phyloP scores from a whole-genome alignment of 768 basidiomycete species.

The Mycena galericulata region DNA sequence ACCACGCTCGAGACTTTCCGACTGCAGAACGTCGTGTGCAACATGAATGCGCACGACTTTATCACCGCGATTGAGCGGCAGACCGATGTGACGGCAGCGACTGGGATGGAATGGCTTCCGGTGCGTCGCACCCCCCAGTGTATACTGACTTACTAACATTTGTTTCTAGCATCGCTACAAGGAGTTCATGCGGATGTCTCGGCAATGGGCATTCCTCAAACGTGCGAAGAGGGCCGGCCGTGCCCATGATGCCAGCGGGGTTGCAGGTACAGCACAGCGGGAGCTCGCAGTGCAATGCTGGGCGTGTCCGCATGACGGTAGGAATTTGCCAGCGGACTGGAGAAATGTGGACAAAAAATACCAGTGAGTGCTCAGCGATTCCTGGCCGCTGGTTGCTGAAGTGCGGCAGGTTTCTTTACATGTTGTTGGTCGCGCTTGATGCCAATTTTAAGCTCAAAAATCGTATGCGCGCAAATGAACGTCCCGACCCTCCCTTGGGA shows the following conservation, averaged over 20 bases:
- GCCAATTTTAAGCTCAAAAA: conserved; percentile 44
- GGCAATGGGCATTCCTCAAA: conserved; percentile 8
- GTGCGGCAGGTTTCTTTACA: conserved; percentile 41
- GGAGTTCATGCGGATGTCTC: background rate
- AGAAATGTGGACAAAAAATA: background rate
- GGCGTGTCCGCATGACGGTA: conserved; percentile 21
- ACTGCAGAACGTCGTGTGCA: no score
- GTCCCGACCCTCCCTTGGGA: conserved; percentile 24
- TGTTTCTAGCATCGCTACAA: conserved; percentile 15
- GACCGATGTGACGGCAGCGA: background rate
- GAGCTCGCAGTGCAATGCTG: conserved; percentile 13
- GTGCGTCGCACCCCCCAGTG: background rate
- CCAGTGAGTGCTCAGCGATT: conserved; percentile 4
- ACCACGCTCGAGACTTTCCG: no score
- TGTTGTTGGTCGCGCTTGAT: conserved; percentile 37
- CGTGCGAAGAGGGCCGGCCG: conserved; percentile 8
- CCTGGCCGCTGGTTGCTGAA: no score
- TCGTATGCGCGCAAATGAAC: conserved; percentile 14
- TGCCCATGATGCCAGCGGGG: background rate
- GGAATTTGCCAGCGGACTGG: conserved; percentile 20
- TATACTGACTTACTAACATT: background rate
- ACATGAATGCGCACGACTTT: no score
- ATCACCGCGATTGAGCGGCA: background rate
- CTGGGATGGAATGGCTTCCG: background rate
- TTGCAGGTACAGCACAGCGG: background rate